These are phyloP conservation scores for Fragilaria crotonensis DNA, from an alignment of 108 stramenopile genomes.

Conservation along the genomic window DNA sequence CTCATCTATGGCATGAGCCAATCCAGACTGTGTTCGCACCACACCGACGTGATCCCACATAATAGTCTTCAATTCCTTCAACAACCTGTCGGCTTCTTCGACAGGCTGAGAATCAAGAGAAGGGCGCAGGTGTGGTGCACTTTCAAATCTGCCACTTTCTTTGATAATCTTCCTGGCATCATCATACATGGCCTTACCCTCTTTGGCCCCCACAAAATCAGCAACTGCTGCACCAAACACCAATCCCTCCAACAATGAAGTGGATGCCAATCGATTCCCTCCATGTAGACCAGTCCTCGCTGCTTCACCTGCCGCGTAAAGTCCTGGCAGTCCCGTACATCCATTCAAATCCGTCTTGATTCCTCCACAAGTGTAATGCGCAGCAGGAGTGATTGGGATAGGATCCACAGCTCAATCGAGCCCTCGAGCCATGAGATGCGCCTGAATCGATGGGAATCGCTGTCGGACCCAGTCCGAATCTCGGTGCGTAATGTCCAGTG, in stretches of 20 bases:
- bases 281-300: constrained; percentile 93
- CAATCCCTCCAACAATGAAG: constrained; percentile 90
- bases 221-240: constrained; percentile 89
- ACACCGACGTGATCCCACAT: constrained; percentile 95
- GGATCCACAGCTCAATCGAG: constrained; percentile 75
- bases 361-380: constrained; percentile 94
- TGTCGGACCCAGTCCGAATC: constrained; percentile 64
- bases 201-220: constrained; percentile 55
- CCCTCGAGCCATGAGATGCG: constrained; percentile 33
- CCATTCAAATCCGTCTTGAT: constrained; percentile 79
- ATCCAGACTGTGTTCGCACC: constrained; percentile 67
- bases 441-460: constrained; percentile 84
- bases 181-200: constrained; percentile 12
- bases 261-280: constrained; percentile 89
- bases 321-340: constrained; percentile 40
- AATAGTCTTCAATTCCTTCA: constrained; percentile 46
- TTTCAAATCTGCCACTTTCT: neutral
- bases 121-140: neutral
- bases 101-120: constrained; percentile 5
- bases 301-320: constrained; percentile 89
- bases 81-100: constrained; percentile 37
- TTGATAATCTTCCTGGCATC: constrained; percentile 4
- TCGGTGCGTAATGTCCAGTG: constrained; percentile 85
- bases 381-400: constrained; percentile 86
- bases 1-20: constrained; percentile 50